Evolutionary conservation across 768 basidiomycete species (phyloP), one percentile per base, ranked within the genome.

Genomic region (Leccinum broughii): DNA sequence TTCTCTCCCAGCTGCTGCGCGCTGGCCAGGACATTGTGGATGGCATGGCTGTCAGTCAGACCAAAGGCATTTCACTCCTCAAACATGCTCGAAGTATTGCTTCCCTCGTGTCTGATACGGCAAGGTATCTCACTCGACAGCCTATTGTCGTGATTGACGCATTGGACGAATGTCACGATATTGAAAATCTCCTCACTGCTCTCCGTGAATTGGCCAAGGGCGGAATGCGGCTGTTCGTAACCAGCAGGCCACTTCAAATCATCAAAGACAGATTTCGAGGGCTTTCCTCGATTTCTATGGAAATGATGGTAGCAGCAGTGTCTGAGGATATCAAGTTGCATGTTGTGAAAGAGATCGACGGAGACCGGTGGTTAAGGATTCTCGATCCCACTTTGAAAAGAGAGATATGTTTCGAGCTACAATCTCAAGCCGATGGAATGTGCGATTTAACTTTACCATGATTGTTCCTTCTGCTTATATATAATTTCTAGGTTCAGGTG

Each of bases 131-230:
- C 34, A 34, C 7, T 17, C 54, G 26, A 22, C 37, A 37, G 6
- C 66, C 67, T 0, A 4, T 66, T 17, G 48, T 63, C 6, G 26
- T 68, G 20, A 20, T 68, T 3, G 67, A 68, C 37, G 67, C 67
- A 17, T 51, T 68, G 13, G 67, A 68, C 32, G 67, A 68, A 30
- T 68, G 62, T 8, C 32, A 51, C 4, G 57, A 50, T 22, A 6
- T 54, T 1, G 59, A 60, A 4, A 22, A 11, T 20, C 49, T 60
- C 9, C 54, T 68, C n/a, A 34, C 4, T 15, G 41, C 51, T 51
- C 46, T 68, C 11, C 4, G 39, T 50, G 15, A 11, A 20, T 32
- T 48, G 51, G 52, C 24, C 0, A 24, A 50, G 0, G 30, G 55
- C 0, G 57, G 50, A 1, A 7, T 61, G n/a, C 64, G 61, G 17